Evolutionary conservation across 1,284 basidiomycete genomes (phyloP).

Genomic region (Marasmius tenuissimus): DNA sequence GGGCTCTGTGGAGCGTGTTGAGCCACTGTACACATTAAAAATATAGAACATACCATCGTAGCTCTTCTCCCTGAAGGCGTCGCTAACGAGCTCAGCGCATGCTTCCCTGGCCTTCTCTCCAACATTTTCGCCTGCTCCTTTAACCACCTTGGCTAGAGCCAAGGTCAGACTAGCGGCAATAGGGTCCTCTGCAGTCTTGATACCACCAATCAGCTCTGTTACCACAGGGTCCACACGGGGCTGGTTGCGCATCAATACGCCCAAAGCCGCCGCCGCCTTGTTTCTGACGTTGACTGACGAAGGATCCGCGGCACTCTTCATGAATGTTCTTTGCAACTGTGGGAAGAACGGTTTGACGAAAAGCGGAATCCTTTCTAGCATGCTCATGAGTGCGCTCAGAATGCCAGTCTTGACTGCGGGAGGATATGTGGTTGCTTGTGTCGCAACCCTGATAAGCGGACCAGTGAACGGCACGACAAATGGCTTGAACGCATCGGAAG

Average conservation of each 20-base stretch:
- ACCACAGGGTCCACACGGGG: conserved; percentile 85
- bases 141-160: conserved; percentile 79
- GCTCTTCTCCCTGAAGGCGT: conserved; percentile 70
- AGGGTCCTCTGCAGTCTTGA: conserved; percentile 67
- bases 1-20: conserved; percentile 47
- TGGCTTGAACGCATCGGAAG: conserved; percentile 89
- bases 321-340: conserved; percentile 94
- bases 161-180: conserved; percentile 76
- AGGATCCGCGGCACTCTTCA: conserved; percentile 89
- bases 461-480: conserved; percentile 97
- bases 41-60: conserved; percentile 59
- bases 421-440: conserved; percentile 84
- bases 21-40: conserved; percentile 2
- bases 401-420: conserved; percentile 91
- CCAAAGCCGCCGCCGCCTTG: conserved; percentile 83
- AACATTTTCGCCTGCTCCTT: conserved; percentile 72
- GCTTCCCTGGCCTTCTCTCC: conserved; percentile 74
- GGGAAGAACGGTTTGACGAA: conserved; percentile 99
- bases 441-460: conserved; percentile 92
- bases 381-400: conserved; percentile 76
- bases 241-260: conserved; percentile 91
- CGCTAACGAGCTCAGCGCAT: conserved; percentile 74
- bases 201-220: conserved; percentile 81
- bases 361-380: conserved; percentile 82
- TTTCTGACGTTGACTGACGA: conserved; percentile 80